A percentile compares a stretch with the other conserved stretches of the same genome.
These are phyloP conservation scores for Imleria badia DNA, from an alignment of 768 basidiomycete species.

Conservation along the genomic window DNA sequence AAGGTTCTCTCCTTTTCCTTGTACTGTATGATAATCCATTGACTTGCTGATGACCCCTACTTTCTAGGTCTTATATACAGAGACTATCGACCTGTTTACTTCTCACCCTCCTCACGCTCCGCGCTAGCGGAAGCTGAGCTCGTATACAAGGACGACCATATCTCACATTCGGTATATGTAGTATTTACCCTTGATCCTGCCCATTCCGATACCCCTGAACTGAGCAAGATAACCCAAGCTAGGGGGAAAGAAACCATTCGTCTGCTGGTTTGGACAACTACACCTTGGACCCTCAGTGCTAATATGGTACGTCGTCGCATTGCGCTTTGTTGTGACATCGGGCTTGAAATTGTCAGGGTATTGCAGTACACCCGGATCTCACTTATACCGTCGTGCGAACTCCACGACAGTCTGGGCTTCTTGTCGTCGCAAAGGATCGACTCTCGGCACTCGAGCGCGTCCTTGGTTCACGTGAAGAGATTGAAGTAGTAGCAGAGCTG, in stretches of 20 bases:
- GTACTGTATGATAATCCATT: neutral
- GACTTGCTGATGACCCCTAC: neutral
- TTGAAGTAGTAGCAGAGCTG: slow-evolving; percentile 22
- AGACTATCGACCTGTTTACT: slow-evolving; percentile 87
- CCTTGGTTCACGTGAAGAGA: slow-evolving; percentile 21
- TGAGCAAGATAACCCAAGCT: slow-evolving; percentile 25
- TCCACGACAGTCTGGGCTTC: slow-evolving; percentile 25
- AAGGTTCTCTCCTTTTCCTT: slow-evolving; percentile 46
- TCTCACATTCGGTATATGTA: slow-evolving; percentile 87
- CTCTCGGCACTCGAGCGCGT: slow-evolving; percentile 34
- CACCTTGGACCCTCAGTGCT: slow-evolving; percentile 94
- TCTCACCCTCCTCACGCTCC: slow-evolving; percentile 91
- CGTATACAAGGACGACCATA: slow-evolving; percentile 83
- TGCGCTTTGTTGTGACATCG: neutral
- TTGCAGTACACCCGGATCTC: slow-evolving; percentile 78
- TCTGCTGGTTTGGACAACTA: slow-evolving; percentile 94
- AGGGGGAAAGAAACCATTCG: slow-evolving; percentile 40
- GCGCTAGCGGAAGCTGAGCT: slow-evolving; percentile 96
- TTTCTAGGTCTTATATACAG: slow-evolving; percentile 74
- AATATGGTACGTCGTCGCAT: slow-evolving; percentile 71
- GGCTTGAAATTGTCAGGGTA: slow-evolving; percentile 55
- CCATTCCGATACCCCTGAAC: slow-evolving; percentile 8
- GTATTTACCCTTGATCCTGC: slow-evolving; percentile 59
- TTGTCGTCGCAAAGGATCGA: slow-evolving; percentile 55
- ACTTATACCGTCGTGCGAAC: slow-evolving; percentile 56